Percentiles rank a stretch among this genome's conserved stretches.
These are phyloP conservation scores for Mycosphaerella arachidis DNA, from an alignment of 2,329 filamentous ascomycete genomes.

Conservation along the genomic window DNA sequence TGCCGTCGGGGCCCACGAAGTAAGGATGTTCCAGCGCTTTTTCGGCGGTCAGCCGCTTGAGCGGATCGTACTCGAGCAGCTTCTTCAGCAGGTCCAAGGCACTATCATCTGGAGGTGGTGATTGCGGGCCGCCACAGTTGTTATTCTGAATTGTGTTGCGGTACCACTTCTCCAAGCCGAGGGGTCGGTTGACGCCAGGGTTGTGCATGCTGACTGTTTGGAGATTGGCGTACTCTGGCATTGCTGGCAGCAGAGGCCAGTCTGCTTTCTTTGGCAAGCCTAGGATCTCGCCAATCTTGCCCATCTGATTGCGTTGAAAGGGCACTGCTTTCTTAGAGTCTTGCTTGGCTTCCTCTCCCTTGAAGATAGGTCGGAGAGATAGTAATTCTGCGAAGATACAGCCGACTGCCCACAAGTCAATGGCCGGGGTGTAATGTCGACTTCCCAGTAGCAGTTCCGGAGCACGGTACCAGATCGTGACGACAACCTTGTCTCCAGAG, in stretches of 20 bases:
- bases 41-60: conserved; percentile 79
- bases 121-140: conserved; percentile 37
- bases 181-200: conserved; percentile 48
- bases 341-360: conserved; percentile 98
- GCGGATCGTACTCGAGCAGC: conserved; percentile 87
- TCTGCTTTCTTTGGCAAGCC: conserved; percentile 82
- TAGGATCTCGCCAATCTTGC: conserved; percentile 96
- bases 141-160: conserved; percentile 46
- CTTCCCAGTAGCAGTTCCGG: conserved; percentile 88
- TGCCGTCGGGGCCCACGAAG: conserved; percentile 52
- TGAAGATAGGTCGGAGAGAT: conserved; percentile 89
- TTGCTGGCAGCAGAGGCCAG: conserved; percentile 78
- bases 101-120: conserved; percentile 57
- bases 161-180: conserved; percentile 65
- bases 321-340: conserved; percentile 96
- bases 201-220: conserved; percentile 40
- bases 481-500: conserved; percentile 93
- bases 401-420: conserved; percentile 95
- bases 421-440: conserved; percentile 93
- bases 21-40: conserved; percentile 88
- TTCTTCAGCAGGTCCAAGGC: conserved; percentile 70
- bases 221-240: conserved; percentile 69
- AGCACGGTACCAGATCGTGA: conserved; percentile 98
- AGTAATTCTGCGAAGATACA: conserved; percentile 96
- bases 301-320: conserved; percentile 98